Conservation (phyloP, 352 stramenopile genomes). For the Peronospora belbahrii region DNA sequence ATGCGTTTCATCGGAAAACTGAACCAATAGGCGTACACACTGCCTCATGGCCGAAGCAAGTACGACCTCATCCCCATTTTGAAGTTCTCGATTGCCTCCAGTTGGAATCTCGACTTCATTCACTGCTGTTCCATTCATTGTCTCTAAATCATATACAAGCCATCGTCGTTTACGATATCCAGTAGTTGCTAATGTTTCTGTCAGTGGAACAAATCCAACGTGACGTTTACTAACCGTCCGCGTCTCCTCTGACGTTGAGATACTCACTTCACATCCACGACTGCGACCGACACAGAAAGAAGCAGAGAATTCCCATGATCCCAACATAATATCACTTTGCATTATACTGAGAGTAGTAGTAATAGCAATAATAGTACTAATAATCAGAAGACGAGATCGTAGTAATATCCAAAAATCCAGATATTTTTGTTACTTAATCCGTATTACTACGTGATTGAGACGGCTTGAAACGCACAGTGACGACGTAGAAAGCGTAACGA, state of each 20-base stretch:
- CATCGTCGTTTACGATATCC: slow-evolving; percentile 28
- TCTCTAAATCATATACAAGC: slow-evolving; percentile 74
- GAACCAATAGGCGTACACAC: slow-evolving; percentile 43
- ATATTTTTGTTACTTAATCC: no score
- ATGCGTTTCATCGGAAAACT: slow-evolving; percentile 34
- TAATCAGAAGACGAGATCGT: no score
- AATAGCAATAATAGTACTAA: no score
- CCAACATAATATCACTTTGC: slow-evolving; percentile 11
- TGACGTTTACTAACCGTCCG: slow-evolving; percentile 74
- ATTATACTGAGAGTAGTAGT: slow-evolving; percentile 24
- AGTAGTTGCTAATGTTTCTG: slow-evolving; percentile 7
- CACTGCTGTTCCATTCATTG: slow-evolving; percentile 72
- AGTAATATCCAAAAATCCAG: no score
- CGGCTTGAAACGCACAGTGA: neutral
- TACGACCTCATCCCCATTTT: slow-evolving; percentile 60
- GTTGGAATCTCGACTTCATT: slow-evolving; percentile 56
- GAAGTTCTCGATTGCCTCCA: slow-evolving; percentile 51
- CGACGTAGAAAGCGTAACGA: no score
- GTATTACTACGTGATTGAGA: neutral
- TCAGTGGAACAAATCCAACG: slow-evolving; percentile 47
- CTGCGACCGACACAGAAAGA: slow-evolving; percentile 69
- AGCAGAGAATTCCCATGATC: slow-evolving; percentile 38
- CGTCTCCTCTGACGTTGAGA: slow-evolving; percentile 60
- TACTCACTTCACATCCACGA: slow-evolving; percentile 59
- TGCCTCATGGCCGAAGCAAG: slow-evolving; percentile 59